These are phyloP conservation scores for Triadica sebifera DNA, from an alignment of 345 rosid species.

Conservation along the genomic window DNA sequence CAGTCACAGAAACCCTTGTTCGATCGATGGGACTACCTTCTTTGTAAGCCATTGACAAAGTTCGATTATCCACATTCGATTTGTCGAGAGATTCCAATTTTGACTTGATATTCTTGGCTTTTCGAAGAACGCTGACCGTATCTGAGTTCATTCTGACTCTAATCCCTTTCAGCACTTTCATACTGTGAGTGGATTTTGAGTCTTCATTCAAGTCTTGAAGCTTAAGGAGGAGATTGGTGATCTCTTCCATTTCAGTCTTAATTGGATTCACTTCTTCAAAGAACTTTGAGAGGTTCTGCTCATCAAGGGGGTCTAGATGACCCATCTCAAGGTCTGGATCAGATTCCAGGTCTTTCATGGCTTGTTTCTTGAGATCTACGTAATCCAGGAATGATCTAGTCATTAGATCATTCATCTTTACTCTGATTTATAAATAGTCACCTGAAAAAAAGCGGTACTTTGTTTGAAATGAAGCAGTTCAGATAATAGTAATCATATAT, in stretches of 20 bases:
- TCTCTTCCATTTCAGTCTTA: conserved; percentile 29
- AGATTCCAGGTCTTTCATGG: conserved; percentile 19
- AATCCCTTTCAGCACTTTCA: conserved; percentile 22
- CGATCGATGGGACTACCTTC: conserved; percentile 34
- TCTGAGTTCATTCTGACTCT: conserved; percentile 30
- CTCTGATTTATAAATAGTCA: conserved; percentile 8
- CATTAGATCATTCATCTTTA: conserved; percentile 31
- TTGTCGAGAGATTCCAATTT: conserved; percentile 28
- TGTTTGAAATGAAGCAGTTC: background rate
- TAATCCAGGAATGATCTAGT: conserved; percentile 25
- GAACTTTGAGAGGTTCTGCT: conserved; percentile 20
- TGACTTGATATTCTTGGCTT: conserved; percentile 29
- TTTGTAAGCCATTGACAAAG: conserved; percentile 16
- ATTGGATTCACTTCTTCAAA: conserved; percentile 22
- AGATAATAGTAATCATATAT: background rate
- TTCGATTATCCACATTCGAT: conserved; percentile 19
- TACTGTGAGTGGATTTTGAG: conserved; percentile 24
- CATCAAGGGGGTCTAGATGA: conserved; percentile 14
- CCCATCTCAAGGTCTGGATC: conserved; percentile 31
- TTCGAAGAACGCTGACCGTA: conserved; percentile 28
- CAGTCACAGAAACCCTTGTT: conserved; percentile 26
- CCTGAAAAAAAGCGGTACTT: background rate
- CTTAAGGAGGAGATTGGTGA: conserved; percentile 25
- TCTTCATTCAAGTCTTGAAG: conserved; percentile 26
- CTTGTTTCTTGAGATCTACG: conserved; percentile 30